These are phyloP conservation scores for Xylariomycetidae sp. DNA, from an alignment of 2,329 filamentous ascomycete genomes.

Conservation along the genomic window DNA sequence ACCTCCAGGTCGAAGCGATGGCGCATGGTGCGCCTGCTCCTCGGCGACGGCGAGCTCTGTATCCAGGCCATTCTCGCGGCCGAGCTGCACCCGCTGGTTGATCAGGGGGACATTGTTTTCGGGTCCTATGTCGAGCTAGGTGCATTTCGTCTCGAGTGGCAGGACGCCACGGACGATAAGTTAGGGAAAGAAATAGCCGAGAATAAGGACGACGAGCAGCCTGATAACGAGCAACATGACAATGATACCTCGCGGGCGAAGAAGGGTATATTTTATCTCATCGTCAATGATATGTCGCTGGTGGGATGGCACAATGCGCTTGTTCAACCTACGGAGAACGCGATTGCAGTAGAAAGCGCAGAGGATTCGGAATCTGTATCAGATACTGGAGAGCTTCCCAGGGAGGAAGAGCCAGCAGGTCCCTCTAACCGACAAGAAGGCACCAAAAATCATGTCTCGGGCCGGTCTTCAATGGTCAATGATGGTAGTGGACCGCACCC, in stretches of 20 bases:
- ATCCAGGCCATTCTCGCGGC: constrained; percentile 47
- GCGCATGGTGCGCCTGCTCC: constrained; percentile 42
- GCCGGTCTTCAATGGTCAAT: too few relatives aligned
- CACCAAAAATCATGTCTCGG: too few relatives aligned
- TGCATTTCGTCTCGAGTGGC: constrained; percentile 32
- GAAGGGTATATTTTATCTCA: constrained; percentile 36
- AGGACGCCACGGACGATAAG: constrained; percentile 5
- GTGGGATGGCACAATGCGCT: constrained; percentile 46
- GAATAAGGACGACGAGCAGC: too few relatives aligned
- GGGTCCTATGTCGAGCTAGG: constrained; percentile 47
- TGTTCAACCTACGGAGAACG: constrained; percentile 13
- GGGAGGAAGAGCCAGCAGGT: too few relatives aligned
- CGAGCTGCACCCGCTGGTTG: constrained; percentile 44
- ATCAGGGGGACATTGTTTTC: constrained; percentile 38
- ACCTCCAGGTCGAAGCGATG: constrained; percentile 33
- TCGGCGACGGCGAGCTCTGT: constrained; percentile 50
- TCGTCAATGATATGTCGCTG: constrained; percentile 39
- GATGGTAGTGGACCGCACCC: too few relatives aligned
- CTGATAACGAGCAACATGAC: not conserved
- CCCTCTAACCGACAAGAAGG: too few relatives aligned
- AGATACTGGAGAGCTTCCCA: too few relatives aligned
- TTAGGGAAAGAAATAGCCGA: too few relatives aligned
- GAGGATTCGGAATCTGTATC: not conserved
- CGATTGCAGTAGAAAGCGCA: constrained; percentile 1
- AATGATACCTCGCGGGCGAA: constrained; percentile 1